Evolutionary conservation across 2,329 filamentous ascomycete genomes (phyloP), one percentile per base, ranked within the genome.

Genomic region (Atkinsonella texensis): DNA sequence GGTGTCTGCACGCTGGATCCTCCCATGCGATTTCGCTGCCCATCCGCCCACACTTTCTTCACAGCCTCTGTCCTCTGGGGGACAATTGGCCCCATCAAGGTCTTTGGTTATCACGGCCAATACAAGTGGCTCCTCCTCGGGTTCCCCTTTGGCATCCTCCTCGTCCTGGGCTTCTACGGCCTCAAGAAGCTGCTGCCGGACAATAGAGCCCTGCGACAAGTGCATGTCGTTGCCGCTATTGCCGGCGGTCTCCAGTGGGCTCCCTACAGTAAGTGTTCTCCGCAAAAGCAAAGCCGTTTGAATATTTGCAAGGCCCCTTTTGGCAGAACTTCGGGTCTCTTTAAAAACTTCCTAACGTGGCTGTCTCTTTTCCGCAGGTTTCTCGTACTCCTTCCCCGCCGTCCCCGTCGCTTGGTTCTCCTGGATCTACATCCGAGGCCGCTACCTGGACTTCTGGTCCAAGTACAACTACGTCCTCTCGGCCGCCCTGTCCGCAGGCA

Each of bases 401-500:
- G 68, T 77, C 2, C 72, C 71, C 3, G 65, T 77, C 13, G 73
- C 70, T 4, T 74, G 65, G 61, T 54, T 72, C 35, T 74, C 71
- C 4, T 76, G 74, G 71, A 62, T 75, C 28, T 77, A 69, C 57
- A 58, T 74, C 53, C 72, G 70, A 57, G 60, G 60, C 20, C 65
- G 72, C 11, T 72, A 70, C 57, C 65, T 74, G 28, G 68, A 61
- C 3, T 70, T 76, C 55, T 78, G 75, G 74, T 68, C 71, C 52
- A 75, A 53, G 66, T 68, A 69, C 58, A 73, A 73, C 58, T 74
- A 72, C 56, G 65, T 71, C 3, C 59, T 74, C 3, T 71, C 68
- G 10, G 68, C 71, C 0, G 68, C 68, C 6, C 69, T 74, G 50
- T 70, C 67, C 1, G 64, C 66, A 0, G 73, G 67, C 2, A 67